Conservation (phyloP, 208 protist genomes). For the Spongospora subterranea region DNA sequence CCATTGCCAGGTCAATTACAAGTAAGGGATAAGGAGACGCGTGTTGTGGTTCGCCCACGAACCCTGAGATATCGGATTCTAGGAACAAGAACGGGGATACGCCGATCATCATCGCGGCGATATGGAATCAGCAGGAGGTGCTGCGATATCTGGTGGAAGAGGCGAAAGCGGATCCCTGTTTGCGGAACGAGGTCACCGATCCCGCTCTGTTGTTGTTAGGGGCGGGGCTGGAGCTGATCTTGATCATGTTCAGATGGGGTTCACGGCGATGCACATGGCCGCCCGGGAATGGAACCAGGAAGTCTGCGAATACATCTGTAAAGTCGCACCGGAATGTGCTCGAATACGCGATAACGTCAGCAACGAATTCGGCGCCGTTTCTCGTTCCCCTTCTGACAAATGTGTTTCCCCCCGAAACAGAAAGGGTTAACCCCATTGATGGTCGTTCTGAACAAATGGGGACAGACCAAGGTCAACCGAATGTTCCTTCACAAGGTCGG, state of each 20-base stretch:
- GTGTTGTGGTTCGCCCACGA: neutral
- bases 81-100: constrained; percentile 50
- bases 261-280: constrained; percentile 54
- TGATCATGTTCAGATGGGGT: neutral
- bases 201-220: too few relatives aligned
- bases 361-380: neutral
- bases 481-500: constrained; percentile 54
- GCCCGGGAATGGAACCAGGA: constrained; percentile 53
- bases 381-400: neutral
- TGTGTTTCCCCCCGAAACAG: neutral
- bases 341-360: constrained; percentile 47
- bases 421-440: constrained; percentile 52
- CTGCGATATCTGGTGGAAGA: constrained; percentile 27
- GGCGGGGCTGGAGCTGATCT: neutral
- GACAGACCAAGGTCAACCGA: constrained; percentile 46
- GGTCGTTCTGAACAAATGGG: constrained; percentile 52
- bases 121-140: constrained; percentile 47
- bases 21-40: neutral
- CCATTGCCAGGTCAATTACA: constrained; percentile 1
- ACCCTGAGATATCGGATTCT: neutral
- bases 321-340: constrained; percentile 44
- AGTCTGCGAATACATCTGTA: constrained; percentile 56
- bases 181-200: neutral
- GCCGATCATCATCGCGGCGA: constrained; percentile 35
- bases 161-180: constrained; percentile 4